Percentiles rank a stretch among this genome's conserved stretches.
phyloP scores from a whole-genome alignment of 23 red algal species.

The Gracilaria domingensis region DNA sequence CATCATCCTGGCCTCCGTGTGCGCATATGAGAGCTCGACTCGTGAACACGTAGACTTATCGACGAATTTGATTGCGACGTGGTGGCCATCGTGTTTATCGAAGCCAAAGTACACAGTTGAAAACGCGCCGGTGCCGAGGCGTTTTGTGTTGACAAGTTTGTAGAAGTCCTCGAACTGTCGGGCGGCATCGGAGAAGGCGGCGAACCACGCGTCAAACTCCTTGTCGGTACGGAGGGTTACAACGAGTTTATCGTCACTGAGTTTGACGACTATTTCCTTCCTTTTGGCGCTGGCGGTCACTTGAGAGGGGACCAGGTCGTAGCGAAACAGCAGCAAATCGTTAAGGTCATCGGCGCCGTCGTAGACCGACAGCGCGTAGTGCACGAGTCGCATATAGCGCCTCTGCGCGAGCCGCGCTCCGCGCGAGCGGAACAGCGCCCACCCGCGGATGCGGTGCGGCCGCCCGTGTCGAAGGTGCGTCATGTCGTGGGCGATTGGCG shows the following conservation, averaged over 20 bases:
- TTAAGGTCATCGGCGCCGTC: constrained; percentile 41
- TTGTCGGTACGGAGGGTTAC: constrained; percentile 44
- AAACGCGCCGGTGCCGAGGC: constrained; percentile 78
- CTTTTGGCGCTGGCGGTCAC: constrained; percentile 20
- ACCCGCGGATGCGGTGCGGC: constrained; percentile 65
- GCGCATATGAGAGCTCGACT: constrained; percentile 46
- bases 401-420: constrained; percentile 44
- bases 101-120: constrained; percentile 67
- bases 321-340: constrained; percentile 40
- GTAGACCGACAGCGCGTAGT: constrained; percentile 58
- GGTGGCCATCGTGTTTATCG: constrained; percentile 53
- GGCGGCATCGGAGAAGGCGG: constrained; percentile 46
- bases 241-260: constrained; percentile 36
- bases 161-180: constrained; percentile 49
- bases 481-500: not conserved
- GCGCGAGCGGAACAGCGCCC: constrained; percentile 45
- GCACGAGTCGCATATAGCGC: constrained; percentile 56
- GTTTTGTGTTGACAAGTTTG: constrained; percentile 46
- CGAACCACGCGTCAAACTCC: constrained; percentile 60
- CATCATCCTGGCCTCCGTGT: constrained; percentile 70
- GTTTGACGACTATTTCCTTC: constrained; percentile 41
- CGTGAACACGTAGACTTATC: constrained; percentile 62
- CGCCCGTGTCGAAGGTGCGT: constrained; percentile 58
- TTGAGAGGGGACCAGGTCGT: constrained; percentile 15
- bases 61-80: constrained; percentile 85